Evolutionary conservation across 1,284 basidiomycete genomes (phyloP), one percentile per base, ranked within the genome.

Genomic region (Leccinum pallidistipes): DNA sequence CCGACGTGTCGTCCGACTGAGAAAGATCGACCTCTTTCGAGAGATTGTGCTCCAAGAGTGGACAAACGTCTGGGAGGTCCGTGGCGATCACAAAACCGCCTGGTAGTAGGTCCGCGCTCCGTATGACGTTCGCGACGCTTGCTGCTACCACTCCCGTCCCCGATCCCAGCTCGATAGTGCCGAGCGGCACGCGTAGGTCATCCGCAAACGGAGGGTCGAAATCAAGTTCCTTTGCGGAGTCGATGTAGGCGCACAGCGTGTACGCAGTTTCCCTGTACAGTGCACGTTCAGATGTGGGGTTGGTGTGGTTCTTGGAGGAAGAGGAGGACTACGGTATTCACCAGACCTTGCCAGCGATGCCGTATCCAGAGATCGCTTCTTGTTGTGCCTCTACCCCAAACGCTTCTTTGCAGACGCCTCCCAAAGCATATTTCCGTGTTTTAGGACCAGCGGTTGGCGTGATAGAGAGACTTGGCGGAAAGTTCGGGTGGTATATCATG

Each of bases 341-440:
- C 89, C 89, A 91, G 57, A 91, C 83, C 72, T 88, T 79, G 34
- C 90, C 89, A 11, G 90, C 90, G 58, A 92, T 92, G 5, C 91
- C 90, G 70, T 86, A 92, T 57, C 77, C 78, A 18, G 78, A 73
- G 60, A 92, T 91, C 6, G 87, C 84, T n/a, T 78, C 73, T 62
- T 78, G 73, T 68, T 91, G 88, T 3, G 24, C 24, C 45, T 71
- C 65, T 18, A 72, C 67, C 47, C 79, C 77, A 65, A 87, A 87
- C 1, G 63, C 59, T 16, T 72, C 67, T 31, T 59, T 18, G 31
- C 29, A 10, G 11, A n/a, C 16, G 51, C 18, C 11, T 16, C 24
- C 32, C 5, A 18, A 36, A 47, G 57, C 9, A 1, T 16, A 27
- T 11, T 18, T 7, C n/a, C 9, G 51, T 34, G 51, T 10, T 59